Percentiles rank a stretch among this genome's conserved stretches.
phyloP scores from a whole-genome alignment of 2,329 filamentous ascomycete species.

The Ascochyta viciae-villosae region DNA sequence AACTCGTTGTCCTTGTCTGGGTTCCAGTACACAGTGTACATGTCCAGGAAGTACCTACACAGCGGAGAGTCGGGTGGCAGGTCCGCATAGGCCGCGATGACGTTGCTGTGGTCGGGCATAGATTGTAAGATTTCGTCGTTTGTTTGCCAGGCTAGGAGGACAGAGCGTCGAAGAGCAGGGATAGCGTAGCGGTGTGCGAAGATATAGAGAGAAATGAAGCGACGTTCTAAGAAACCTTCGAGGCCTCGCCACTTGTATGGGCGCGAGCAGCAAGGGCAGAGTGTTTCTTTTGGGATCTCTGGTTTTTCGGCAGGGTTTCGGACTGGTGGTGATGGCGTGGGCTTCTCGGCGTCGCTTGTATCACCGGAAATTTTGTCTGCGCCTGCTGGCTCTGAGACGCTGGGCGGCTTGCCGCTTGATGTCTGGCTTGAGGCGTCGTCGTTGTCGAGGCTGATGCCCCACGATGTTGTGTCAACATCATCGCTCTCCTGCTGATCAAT shows the following conservation, averaged over 20 bases:
- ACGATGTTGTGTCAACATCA: constrained; percentile 44
- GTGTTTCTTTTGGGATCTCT: constrained; percentile 44
- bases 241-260: constrained; percentile 47
- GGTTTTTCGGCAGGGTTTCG: constrained; percentile 43
- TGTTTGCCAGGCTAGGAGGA: constrained; percentile 45
- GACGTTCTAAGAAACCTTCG: constrained; percentile 47
- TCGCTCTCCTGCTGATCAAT: constrained; percentile 31
- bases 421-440: constrained; percentile 34
- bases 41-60: constrained; percentile 46
- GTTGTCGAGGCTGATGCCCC: constrained; percentile 44
- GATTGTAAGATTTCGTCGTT: constrained; percentile 47
- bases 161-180: constrained; percentile 40
- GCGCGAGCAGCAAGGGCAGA: constrained; percentile 45
- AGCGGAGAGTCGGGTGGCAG: constrained; percentile 40
- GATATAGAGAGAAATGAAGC: constrained; percentile 45
- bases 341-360: constrained; percentile 34
- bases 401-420: constrained; percentile 14
- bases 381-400: constrained; percentile 21
- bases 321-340: constrained; percentile 27
- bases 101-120: constrained; percentile 48
- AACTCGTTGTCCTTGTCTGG: constrained; percentile 43
- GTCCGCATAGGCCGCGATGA: constrained; percentile 44
- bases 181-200: constrained; percentile 45
- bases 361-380: constrained; percentile 44
- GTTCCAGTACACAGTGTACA: constrained; percentile 48